Conservation (phyloP, 306 rosid genomes). For the Trichosanthes cucumerina region DNA sequence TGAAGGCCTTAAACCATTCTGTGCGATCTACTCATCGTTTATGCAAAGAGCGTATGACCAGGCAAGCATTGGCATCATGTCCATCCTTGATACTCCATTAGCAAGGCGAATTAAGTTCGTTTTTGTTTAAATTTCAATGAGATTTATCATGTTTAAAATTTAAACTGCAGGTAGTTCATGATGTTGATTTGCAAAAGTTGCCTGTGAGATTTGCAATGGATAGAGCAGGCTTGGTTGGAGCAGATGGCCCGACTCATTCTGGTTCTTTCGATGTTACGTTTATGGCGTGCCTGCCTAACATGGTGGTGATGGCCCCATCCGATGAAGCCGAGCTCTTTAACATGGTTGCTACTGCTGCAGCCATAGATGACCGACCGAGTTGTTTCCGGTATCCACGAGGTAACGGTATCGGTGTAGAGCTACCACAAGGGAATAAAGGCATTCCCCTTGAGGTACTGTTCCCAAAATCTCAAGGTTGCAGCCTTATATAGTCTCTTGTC, state of each 20-base stretch:
- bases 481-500: neutral
- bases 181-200: conserved; percentile 88
- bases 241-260: conserved; percentile 88
- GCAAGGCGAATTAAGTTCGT: neutral
- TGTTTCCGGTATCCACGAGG: conserved; percentile 97
- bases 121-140: neutral
- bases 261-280: conserved; percentile 90
- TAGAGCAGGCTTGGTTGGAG: conserved; percentile 94
- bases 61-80: conserved; percentile 24
- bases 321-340: conserved; percentile 90
- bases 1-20: conserved; percentile 89
- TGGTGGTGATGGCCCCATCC: conserved; percentile 99
- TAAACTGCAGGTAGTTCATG: conserved; percentile 94
- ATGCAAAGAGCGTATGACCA: conserved; percentile 97
- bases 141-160: conserved; percentile 2
- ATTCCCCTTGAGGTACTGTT: conserved; percentile 44
- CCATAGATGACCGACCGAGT: conserved; percentile 85
- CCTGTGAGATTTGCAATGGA: conserved; percentile 98
- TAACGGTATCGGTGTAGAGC: conserved; percentile 65
- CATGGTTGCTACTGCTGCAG: conserved; percentile 95
- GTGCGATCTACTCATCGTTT: conserved; percentile 91
- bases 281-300: conserved; percentile 98
- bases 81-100: neutral
- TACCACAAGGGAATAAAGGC: conserved; percentile 79
- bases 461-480: neutral